Base-by-base conservation (phyloP, 2,329 filamentous ascomycete species). In the Pseudocercospora pini-densiflorae region DNA sequence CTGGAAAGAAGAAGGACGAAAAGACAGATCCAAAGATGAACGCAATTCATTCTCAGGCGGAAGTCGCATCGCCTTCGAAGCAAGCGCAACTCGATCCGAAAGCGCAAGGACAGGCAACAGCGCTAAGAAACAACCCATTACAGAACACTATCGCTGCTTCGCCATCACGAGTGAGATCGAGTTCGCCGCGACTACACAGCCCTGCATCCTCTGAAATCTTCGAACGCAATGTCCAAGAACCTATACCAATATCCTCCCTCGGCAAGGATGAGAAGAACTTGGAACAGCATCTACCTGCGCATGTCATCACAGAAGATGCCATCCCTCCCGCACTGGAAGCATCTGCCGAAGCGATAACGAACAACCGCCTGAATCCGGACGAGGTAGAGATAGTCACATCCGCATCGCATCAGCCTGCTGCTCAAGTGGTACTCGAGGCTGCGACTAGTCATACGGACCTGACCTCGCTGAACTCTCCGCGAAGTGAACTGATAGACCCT, bases 341-440 rank as follows among this genome's bases (percentile, higher is more conserved):
- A 60, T 94, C 93, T 2, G 96, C 93, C 49, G 88, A 94, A 74
- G 93, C 94, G 64, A 97, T 98, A 75, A 97, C 94, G 12, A 93
- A 97, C 79, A 84, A 88, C 71, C 89, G 90, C 64, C 85, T 97
- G 59, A 90, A 95, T 77, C 93, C 93, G 4, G 93, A 97, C 77
- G 88, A 89, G 24, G 94, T 98, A 62, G 93, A 97, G 81, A 97
- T 98, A 77, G 88, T 97, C 54, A 97, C 92, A 58, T 93, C 96
- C 77, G 86, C 88, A 33, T 89, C 89, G 24, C 94, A 97, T 78
- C 93, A 94, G 75, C 90, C 92, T 27, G 93, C 92, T 12, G 85
- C 88, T 1, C 84, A 89, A 10, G 86, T 88, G 0, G 89, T 94
- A 14, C 68, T 77, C 4, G 77, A 78, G 24, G 67, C 64, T 29